Evolutionary conservation across 352 stramenopile genomes (phyloP).

Genomic region (Phytopythium montanum): DNA sequence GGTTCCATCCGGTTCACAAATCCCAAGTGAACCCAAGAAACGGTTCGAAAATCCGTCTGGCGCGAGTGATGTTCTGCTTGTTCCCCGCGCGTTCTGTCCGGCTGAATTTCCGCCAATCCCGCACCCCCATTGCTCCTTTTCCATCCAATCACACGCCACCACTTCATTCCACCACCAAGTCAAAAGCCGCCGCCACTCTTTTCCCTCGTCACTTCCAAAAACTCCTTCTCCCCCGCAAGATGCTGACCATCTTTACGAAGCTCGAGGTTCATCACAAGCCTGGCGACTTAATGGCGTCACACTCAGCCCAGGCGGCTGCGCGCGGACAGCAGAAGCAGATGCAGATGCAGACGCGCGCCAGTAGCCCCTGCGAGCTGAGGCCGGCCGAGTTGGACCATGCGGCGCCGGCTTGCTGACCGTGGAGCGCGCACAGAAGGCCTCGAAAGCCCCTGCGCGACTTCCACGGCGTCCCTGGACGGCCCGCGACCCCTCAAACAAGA

Average conservation of each 20-base stretch:
- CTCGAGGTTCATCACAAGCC: not conserved
- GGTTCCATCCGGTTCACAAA: not conserved
- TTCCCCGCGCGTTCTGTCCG: not conserved
- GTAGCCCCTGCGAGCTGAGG: not conserved
- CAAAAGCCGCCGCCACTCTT: not conserved
- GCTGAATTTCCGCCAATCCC: not conserved
- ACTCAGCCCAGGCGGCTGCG: not conserved
- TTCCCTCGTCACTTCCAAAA: not conserved
- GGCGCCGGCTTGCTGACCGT: constrained; percentile 1
- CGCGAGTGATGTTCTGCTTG: not conserved
- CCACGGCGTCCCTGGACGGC: not conserved
- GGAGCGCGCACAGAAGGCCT: constrained; percentile 2
- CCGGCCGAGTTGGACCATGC: constrained; percentile 8
- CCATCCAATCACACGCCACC: not conserved
- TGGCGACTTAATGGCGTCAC: not conserved
- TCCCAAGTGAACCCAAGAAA: not conserved
- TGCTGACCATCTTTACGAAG: not conserved
- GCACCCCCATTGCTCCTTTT: not conserved
- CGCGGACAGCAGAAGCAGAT: too few species aligned
- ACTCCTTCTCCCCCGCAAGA: not conserved
- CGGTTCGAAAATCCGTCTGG: not conserved
- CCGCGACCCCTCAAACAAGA: not conserved
- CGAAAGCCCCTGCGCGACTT: constrained; percentile 1
- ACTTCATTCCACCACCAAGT: not conserved
- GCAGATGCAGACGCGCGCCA: not conserved